phyloP scores from a whole-genome alignment of 2,329 filamentous ascomycete genomes.

The Fusarium algeriense region DNA sequence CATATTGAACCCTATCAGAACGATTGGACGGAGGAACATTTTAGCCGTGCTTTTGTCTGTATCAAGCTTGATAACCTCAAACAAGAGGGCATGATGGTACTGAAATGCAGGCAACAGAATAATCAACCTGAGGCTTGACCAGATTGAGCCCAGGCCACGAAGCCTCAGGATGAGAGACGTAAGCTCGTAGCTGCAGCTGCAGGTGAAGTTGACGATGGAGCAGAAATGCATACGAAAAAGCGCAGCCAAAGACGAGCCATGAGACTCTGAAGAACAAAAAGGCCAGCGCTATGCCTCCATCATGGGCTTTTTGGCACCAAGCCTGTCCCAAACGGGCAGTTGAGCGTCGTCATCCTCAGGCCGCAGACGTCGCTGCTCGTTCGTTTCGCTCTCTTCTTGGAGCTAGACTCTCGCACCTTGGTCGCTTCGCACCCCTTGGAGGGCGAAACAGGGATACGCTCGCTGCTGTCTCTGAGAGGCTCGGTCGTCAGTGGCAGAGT shows the following conservation, averaged over 20 bases:
- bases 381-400: slow-evolving; percentile 23
- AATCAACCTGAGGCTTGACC: slow-evolving; percentile 44
- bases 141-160: slow-evolving; percentile 46
- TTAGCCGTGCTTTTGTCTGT: slow-evolving; percentile 27
- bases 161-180: slow-evolving; percentile 40
- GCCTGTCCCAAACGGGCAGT: slow-evolving; percentile 42
- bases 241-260: slow-evolving; percentile 23
- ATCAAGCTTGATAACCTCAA: slow-evolving; percentile 30
- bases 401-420: slow-evolving; percentile 11
- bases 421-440: slow-evolving; percentile 25
- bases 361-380: slow-evolving; percentile 39
- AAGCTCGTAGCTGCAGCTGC: slow-evolving; percentile 39
- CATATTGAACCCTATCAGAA: not conserved
- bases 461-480: slow-evolving; percentile 23
- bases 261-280: slow-evolving; percentile 6
- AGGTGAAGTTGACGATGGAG: slow-evolving; percentile 30
- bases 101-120: slow-evolving; percentile 29
- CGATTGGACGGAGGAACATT: slow-evolving; percentile 34
- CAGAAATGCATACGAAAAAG: slow-evolving; percentile 32
- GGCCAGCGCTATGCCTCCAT: slow-evolving; percentile 30
- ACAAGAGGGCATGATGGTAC: slow-evolving; percentile 28
- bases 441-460: slow-evolving; percentile 19
- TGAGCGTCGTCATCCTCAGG: slow-evolving; percentile 51
- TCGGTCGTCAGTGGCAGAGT: slow-evolving; percentile 17
- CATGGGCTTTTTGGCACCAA: slow-evolving; percentile 35